Evolutionary conservation across 2,329 filamentous ascomycete species (phyloP), one percentile per base, ranked within the genome.

Genomic region (Microascus cirrosus): DNA sequence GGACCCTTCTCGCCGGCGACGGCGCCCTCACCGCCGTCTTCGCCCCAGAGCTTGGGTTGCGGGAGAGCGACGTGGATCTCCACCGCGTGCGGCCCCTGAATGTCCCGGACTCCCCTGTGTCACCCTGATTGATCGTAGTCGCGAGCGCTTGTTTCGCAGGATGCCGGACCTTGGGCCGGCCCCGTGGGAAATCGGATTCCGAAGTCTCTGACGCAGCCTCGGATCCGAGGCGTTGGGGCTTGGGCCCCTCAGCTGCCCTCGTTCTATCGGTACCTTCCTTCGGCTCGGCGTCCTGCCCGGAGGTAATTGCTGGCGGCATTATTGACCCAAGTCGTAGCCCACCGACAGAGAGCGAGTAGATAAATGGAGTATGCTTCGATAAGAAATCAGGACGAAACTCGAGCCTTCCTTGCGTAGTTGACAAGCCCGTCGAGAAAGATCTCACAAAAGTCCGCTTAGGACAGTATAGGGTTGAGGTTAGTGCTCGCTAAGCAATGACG

Each of bases 51-150:
- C 36, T n/a, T 5, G 45, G 3, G 45, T 50, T 24, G n/a, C 20
- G 45, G 25, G 50, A 53, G 11, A 32, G 32, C 13, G 55, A 57
- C 1, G 28, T 57, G n/a, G 55, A 57, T 35, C 55, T 52, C 55
- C 55, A 57, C 36, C 55, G 20, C 18, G 55, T 57, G 48, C 55
- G 55, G 20, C 55, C 55, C 24, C 55, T 28, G 20, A 57, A 24
- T 5, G 55, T 57, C 3, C 48, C 50, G 3, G 55, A 57, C 50
- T 57, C 55, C 13, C 45, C 55, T n/a, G 55, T 52, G 32, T 34
- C 55, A 48, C 45, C 35, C 42, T 48, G 28, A 48, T 57, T 52
- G 22, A 25, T 53, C 32, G 48, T 48, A 36, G 48, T 53, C 22
- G 20, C 45, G 45, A 50, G n/a, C 22, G 20, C 45, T 24, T 50